Conservation (phyloP, 257 asterid genomes). For the Lycium ferocissimum region DNA sequence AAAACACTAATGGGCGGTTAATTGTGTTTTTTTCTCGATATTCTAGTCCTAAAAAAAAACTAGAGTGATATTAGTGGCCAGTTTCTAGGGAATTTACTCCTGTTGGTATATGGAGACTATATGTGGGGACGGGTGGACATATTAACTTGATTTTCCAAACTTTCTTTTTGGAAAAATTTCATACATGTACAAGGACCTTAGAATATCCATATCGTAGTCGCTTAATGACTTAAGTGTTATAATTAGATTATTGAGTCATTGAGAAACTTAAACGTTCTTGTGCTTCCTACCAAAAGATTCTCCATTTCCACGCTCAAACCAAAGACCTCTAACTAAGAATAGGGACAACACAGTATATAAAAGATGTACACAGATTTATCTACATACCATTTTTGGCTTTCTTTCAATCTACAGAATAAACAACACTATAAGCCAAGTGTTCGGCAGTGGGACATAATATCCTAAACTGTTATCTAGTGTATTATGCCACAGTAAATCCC, state of each 20-base stretch:
- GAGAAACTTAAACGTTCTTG: not conserved
- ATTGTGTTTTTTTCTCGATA: too few species aligned
- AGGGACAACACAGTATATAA: too few species aligned
- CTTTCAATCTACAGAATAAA: not conserved
- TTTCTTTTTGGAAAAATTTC: not conserved
- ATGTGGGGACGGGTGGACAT: too few species aligned
- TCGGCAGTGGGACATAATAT: not conserved
- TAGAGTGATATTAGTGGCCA: too few species aligned
- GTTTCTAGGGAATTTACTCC: too few species aligned
- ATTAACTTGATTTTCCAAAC: too few species aligned
- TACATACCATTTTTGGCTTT: not conserved
- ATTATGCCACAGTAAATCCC: constrained; percentile 6
- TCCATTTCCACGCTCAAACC: too few species aligned
- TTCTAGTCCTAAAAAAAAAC: too few species aligned
- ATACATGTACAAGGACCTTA: not conserved
- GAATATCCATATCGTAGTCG: not conserved
- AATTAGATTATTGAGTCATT: not conserved
- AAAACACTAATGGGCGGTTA: too few species aligned
- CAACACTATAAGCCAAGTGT: not conserved
- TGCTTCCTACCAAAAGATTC: too few species aligned
- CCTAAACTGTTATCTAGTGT: not conserved
- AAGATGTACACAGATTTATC: not conserved
- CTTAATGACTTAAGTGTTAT: not conserved
- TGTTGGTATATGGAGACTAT: not conserved
- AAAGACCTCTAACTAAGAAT: too few species aligned